Base-by-base conservation (phyloP, 495 filamentous ascomycete species). In the Hypoxylon rickii region DNA sequence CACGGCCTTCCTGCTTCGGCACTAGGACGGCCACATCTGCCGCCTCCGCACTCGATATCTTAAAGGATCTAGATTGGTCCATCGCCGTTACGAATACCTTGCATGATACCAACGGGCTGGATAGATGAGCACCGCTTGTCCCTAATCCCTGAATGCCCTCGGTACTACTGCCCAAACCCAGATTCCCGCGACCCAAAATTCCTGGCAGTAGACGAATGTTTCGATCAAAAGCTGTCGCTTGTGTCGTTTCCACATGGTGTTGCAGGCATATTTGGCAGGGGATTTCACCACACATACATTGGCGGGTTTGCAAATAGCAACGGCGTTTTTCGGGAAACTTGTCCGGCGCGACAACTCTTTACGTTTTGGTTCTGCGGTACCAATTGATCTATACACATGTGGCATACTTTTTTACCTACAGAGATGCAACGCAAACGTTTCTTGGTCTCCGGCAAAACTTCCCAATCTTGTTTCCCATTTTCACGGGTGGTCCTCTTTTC, bases 371-470 rank as follows among this genome's bases (percentile, higher is more conserved):
- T 48, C 38, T 53, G 40, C 48, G 58, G 59, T 56, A 49, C 59
- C 53, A 63, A 63, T 20, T 53, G n/a, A n/a, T n/a, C n/a, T n/a
- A n/a, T n/a, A n/a, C n/a, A n/a, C n/a, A n/a, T n/a, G n/a, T 57
- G 57, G 53, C 59, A 57, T 55, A 53, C 53, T 29, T 29, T 29
- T 29, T 29, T 29, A 4, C 10, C 24, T 4, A 36, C 26, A 56
- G 41, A 43, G 37, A 38, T 44, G 51, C 52, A 57, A 24, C 34
- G 29, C 26, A 39, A 39, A 34, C 22, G 48, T 63, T 51, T 32
- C 37, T 44, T 63, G 52, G 52, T 57, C 37, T 63, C 53, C 48
- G 53, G 44, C 59, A 57, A 63, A 49, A 60, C 17, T 53, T n/a
- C n/a, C n/a, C n/a, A n/a, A n/a, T n/a, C n/a, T n/a, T n/a, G n/a